These are phyloP conservation scores for Aspergillus pseudonomiae DNA, from an alignment of 2,329 filamentous ascomycete genomes.

Conservation along the genomic window DNA sequence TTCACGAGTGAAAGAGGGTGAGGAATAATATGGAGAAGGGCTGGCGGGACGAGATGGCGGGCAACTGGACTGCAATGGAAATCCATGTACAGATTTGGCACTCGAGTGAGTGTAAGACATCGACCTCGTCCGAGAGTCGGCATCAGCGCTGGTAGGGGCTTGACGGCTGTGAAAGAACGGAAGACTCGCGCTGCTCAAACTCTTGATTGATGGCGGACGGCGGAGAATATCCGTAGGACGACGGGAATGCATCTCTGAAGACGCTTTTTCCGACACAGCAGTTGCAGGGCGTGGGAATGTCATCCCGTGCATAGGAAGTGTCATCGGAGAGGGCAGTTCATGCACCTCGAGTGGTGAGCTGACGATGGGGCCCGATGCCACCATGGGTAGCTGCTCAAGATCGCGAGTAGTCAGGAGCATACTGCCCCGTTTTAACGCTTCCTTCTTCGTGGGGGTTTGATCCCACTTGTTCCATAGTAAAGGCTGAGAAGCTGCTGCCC, in stretches of 20 bases:
- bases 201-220: constrained; percentile 32
- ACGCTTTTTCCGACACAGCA: constrained; percentile 22
- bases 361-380: constrained; percentile 14
- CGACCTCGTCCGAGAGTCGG: constrained; percentile 20
- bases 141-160: constrained; percentile 10
- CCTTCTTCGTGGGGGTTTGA: background rate
- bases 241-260: constrained; percentile 14
- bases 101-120: constrained; percentile 23
- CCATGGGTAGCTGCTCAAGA: constrained; percentile 8
- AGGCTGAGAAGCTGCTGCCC: constrained; percentile 23
- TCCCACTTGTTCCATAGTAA: constrained; percentile 14
- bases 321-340: constrained; percentile 19
- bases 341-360: constrained; percentile 30
- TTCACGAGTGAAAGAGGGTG: constrained; percentile 23
- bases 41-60: constrained; percentile 25
- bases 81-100: constrained; percentile 20
- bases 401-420: constrained; percentile 14
- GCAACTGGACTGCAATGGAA: constrained; percentile 14
- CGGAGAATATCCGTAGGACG: constrained; percentile 23
- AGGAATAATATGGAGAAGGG: constrained; percentile 25
- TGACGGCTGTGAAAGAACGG: constrained; percentile 20
- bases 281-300: constrained; percentile 29
- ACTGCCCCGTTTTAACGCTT: constrained; percentile 12
- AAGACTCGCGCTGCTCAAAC: constrained; percentile 26
- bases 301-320: constrained; percentile 24